Base-by-base conservation (phyloP, 2,329 filamentous ascomycete genomes). In the Pseudogymnoascus sp. region DNA sequence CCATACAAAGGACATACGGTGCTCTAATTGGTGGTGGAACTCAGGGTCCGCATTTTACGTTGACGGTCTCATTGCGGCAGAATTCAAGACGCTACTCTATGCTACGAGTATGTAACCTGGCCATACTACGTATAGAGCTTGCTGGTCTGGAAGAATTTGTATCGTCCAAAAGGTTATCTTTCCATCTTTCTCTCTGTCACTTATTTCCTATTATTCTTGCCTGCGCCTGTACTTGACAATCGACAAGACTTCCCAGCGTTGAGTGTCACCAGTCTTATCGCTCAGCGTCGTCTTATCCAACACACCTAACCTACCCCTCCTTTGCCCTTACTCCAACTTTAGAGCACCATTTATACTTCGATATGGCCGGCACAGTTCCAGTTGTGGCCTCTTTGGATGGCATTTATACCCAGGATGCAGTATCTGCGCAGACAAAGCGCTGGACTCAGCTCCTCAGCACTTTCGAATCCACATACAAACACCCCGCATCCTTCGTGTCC, bases 401-500 rank as follows among this genome's bases (percentile, higher is more conserved):
- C 72, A 90, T 97, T 71, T 97, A 97, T 76, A 88, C 90, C 18
- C 77, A 84, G 33, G 85, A 91, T 72, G 85, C 88, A 53, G 76
- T 91, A 15, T 72, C 81, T 6, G 76, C 80, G 25, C 89, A 96
- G 74, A 82, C 79, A 47, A 77, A 82, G 67, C 82, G 94, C 75
- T 97, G 93, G 89, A 83, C 87, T 68, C 79, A 76, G 43, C 81
- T 97, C 43, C 77, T 93, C 41, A 76, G 82, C 59, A 81, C 81
- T 66, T 97, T 97, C 75, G 78, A 86, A 66, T 75, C 81, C 62
- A 77, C 76, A 41, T 96, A 93, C 75, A 86, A 85, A 67, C 80
- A 84, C 59, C 77, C 80, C 14, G 86, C 92, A 38, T 82, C 89
- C 62, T 97, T 96, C 70, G 85, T 97, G 18, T 84, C 93, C 8